Evolutionary conservation across 768 basidiomycete genomes (phyloP).

Genomic region (Xerocomellus amylosporus): DNA sequence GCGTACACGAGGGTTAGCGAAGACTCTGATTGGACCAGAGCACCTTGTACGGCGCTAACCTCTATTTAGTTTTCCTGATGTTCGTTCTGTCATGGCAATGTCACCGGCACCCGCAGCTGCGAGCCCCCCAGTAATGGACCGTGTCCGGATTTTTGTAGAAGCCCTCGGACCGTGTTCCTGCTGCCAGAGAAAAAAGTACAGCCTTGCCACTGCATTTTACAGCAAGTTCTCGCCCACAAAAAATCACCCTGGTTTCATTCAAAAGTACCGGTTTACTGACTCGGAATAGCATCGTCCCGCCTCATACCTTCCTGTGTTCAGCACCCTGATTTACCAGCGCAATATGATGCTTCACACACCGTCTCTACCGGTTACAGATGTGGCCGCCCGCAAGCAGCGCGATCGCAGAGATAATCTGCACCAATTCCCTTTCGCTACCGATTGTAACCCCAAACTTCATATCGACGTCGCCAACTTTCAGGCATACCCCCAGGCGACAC

Average conservation of each 20-base stretch:
- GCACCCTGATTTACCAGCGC: neutral
- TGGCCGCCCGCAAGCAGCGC: constrained; percentile 23
- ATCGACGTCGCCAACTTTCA: constrained; percentile 19
- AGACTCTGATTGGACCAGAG: too few species aligned
- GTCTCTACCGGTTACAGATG: constrained; percentile 2
- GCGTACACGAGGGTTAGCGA: too few species aligned
- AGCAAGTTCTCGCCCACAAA: constrained; percentile 6
- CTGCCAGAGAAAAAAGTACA: neutral
- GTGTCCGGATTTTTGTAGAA: too few species aligned
- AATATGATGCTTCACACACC: constrained; percentile 7
- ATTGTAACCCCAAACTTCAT: constrained; percentile 1
- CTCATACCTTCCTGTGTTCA: neutral
- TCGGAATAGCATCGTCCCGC: neutral
- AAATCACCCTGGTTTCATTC: neutral
- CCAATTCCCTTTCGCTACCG: neutral
- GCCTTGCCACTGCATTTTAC: constrained; percentile 9
- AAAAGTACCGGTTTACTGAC: constrained; percentile 1
- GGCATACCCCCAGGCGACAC: constrained; percentile 26
- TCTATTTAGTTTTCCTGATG: too few species aligned
- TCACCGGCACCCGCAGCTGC: too few species aligned
- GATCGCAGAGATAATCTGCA: constrained; percentile 23
- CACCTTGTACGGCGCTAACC: too few species aligned
- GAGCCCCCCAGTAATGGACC: too few species aligned
- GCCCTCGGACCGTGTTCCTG: too few species aligned
- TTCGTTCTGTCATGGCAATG: too few species aligned